phyloP scores from a whole-genome alignment of 177 flowering plant genomes.

The Telopea speciosissima region DNA sequence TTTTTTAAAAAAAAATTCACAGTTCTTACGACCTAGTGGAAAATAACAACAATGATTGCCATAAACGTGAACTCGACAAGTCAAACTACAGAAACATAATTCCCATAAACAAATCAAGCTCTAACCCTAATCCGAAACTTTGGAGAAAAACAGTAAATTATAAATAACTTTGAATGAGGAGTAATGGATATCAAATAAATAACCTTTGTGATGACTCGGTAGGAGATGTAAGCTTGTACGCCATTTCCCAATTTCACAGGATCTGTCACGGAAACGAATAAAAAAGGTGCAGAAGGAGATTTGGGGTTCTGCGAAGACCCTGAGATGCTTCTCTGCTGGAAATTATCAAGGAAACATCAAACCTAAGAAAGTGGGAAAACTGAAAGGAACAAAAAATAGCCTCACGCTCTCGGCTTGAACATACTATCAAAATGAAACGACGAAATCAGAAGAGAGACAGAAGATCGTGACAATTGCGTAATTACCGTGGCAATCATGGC shows the following conservation, averaged over 20 bases:
- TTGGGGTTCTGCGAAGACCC: slow-evolving; percentile 70
- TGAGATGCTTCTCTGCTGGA: slow-evolving; percentile 66
- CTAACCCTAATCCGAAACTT: not conserved
- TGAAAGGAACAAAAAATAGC: not conserved
- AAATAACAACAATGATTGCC: no score
- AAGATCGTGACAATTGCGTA: slow-evolving; percentile 11
- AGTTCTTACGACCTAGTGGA: no score
- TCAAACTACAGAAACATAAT: not conserved
- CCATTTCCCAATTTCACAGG: slow-evolving; percentile 98
- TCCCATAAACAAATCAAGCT: not conserved
- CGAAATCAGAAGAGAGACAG: not conserved
- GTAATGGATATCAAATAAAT: not conserved
- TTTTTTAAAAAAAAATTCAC: not conserved
- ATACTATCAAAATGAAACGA: not conserved
- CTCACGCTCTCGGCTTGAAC: not conserved
- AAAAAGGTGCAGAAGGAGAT: slow-evolving; percentile 74
- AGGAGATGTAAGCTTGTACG: slow-evolving; percentile 95
- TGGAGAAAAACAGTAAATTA: not conserved
- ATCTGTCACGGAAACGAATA: slow-evolving; percentile 81
- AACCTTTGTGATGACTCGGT: slow-evolving; percentile 94
- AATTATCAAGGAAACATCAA: not conserved
- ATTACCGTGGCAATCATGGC: slow-evolving; percentile 37
- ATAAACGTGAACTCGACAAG: no score
- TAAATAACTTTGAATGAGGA: not conserved
- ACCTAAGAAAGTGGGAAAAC: not conserved